Conservation (phyloP, 345 rosid species). For the Reutealis trisperma region DNA sequence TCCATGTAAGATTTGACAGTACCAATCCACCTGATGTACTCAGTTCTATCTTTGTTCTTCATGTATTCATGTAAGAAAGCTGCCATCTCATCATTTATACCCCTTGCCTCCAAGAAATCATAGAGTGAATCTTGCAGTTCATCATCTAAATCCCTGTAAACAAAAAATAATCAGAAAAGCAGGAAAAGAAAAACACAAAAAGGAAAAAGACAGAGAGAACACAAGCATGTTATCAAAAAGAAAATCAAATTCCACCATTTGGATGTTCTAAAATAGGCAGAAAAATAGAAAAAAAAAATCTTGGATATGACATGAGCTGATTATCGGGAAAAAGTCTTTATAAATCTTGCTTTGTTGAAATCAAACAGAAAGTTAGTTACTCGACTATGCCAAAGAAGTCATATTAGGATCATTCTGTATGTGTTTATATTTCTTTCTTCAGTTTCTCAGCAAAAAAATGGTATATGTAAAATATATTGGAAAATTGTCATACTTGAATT, state of each 20-base stretch:
- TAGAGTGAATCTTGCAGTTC: conserved; percentile 68
- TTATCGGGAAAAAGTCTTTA: background rate
- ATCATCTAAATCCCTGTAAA: conserved; percentile 80
- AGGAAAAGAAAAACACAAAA: background rate
- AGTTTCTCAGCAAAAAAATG: conserved; percentile 10
- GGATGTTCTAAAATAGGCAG: background rate
- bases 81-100: conserved; percentile 65
- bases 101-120: conserved; percentile 67
- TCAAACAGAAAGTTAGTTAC: background rate
- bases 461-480: conserved; percentile 7
- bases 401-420: background rate
- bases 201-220: background rate
- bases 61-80: conserved; percentile 76
- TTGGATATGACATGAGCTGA: background rate
- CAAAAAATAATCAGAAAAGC: conserved; percentile 15
- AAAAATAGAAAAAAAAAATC: background rate
- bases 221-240: background rate
- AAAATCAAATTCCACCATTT: background rate
- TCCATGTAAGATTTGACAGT: conserved; percentile 67
- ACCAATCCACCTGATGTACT: conserved; percentile 72
- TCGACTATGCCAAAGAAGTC: background rate
- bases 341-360: background rate
- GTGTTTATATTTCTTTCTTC: conserved; percentile 4
- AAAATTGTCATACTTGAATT: conserved; percentile 55
- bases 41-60: conserved; percentile 68